Evolutionary conservation across 2,329 filamentous ascomycete species (phyloP).

Genomic region (Xylaria sp.): DNA sequence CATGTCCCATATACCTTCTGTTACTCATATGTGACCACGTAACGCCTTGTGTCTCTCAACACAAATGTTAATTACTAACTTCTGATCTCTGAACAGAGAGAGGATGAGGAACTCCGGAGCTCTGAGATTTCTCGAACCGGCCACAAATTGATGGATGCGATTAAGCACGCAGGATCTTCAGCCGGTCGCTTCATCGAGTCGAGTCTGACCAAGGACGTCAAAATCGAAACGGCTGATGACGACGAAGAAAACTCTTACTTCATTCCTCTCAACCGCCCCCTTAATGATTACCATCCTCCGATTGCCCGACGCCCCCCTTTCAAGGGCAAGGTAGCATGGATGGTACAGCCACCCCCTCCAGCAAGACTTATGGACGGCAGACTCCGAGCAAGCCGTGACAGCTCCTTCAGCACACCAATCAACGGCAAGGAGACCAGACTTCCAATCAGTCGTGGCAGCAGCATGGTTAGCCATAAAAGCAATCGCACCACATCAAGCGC

Average conservation of each 20-base stretch:
- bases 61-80: constrained; percentile 4
- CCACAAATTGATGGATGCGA: constrained; percentile 66
- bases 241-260: constrained; percentile 69
- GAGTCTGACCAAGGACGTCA: constrained; percentile 63
- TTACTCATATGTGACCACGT: background rate
- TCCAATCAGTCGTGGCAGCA: background rate
- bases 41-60: background rate
- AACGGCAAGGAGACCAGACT: constrained; percentile 42
- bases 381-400: constrained; percentile 72
- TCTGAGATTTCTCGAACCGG: constrained; percentile 64
- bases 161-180: constrained; percentile 67
- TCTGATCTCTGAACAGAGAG: constrained; percentile 64
- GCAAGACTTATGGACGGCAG: constrained; percentile 93
- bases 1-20: background rate
- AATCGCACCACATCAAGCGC: constrained; percentile 56
- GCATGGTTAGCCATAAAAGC: constrained; percentile 47
- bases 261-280: constrained; percentile 71
- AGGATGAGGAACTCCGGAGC: constrained; percentile 90
- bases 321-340: constrained; percentile 82
- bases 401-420: constrained; percentile 60
- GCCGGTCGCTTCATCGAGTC: constrained; percentile 65
- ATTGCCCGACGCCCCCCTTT: constrained; percentile 81
- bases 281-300: constrained; percentile 88
- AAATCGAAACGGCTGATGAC: constrained; percentile 57
- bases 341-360: constrained; percentile 90